Conservation (phyloP, 345 rosid genomes). For the Eucalyptus regnans region DNA sequence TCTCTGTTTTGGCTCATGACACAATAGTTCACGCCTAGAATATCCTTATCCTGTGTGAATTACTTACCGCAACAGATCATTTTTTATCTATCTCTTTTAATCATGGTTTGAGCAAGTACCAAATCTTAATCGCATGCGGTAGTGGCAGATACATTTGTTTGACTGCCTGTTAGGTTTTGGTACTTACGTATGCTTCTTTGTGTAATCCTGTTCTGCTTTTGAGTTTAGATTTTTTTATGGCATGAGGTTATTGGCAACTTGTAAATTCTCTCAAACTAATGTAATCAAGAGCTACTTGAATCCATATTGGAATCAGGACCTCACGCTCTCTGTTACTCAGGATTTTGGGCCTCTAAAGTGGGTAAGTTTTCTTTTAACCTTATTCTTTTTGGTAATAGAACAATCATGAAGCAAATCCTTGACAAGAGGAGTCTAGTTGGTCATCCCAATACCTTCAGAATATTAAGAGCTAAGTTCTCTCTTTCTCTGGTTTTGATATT, state of each 20-base stretch:
- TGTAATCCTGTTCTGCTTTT: not conserved
- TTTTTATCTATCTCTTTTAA: not conserved
- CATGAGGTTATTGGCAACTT: not conserved
- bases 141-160: not conserved
- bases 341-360: conserved; percentile 45
- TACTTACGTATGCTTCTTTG: not conserved
- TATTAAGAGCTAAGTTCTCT: not conserved
- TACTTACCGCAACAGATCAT: not conserved
- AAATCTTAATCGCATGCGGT: not conserved
- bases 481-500: no score
- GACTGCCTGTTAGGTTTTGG: not conserved
- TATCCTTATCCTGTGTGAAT: not conserved
- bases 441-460: not conserved
- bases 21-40: not conserved
- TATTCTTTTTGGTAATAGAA: not conserved
- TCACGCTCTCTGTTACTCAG: conserved; percentile 65
- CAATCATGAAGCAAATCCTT: not conserved
- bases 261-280: conserved; percentile 14
- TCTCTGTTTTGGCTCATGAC: not conserved
- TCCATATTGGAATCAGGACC: conserved; percentile 74
- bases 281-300: conserved; percentile 49
- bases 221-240: not conserved
- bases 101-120: not conserved
- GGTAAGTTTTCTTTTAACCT: conserved; percentile 15
- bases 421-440: not conserved